Evolutionary conservation across 2,329 filamentous ascomycete species (phyloP).

Genomic region (Chrysoporthe cubensis): DNA sequence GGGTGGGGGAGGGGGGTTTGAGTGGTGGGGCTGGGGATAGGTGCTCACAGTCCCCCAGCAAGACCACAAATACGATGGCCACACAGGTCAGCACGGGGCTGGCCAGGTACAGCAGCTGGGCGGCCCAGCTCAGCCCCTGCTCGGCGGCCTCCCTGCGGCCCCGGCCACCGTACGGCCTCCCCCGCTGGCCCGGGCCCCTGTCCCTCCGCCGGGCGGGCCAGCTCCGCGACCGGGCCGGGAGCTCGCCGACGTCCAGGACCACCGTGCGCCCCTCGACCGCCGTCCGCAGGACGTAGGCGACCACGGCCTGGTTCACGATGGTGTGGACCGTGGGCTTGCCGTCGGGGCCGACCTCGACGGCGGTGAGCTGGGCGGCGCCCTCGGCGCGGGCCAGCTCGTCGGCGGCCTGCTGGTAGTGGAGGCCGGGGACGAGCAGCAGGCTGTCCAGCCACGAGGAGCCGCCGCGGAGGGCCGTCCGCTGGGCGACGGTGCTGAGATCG

Average conservation of each 20-base stretch:
- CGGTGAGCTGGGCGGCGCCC: conserved; percentile 46
- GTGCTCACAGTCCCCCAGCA: conserved; percentile 50
- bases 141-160: conserved; percentile 35
- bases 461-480: conserved; percentile 60
- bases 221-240: conserved; percentile 46
- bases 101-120: conserved; percentile 53
- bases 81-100: conserved; percentile 51
- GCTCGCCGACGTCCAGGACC: conserved; percentile 60
- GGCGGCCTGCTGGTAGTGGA: conserved; percentile 64
- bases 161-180: conserved; percentile 31
- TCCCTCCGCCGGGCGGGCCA: conserved; percentile 29
- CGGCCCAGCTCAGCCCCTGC: conserved; percentile 43
- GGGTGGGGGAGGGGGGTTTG: neutral
- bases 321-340: conserved; percentile 39
- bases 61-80: conserved; percentile 48
- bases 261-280: conserved; percentile 59
- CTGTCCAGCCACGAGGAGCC: conserved; percentile 60
- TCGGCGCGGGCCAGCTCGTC: conserved; percentile 51
- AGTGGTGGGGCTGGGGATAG: neutral
- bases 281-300: conserved; percentile 58
- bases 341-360: conserved; percentile 39
- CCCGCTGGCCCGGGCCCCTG: conserved; percentile 32
- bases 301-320: conserved; percentile 56
- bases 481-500: conserved; percentile 59
- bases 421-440: conserved; percentile 61